These are phyloP conservation scores for Collybia sp. DNA, from an alignment of 768 basidiomycete genomes.

Conservation along the genomic window DNA sequence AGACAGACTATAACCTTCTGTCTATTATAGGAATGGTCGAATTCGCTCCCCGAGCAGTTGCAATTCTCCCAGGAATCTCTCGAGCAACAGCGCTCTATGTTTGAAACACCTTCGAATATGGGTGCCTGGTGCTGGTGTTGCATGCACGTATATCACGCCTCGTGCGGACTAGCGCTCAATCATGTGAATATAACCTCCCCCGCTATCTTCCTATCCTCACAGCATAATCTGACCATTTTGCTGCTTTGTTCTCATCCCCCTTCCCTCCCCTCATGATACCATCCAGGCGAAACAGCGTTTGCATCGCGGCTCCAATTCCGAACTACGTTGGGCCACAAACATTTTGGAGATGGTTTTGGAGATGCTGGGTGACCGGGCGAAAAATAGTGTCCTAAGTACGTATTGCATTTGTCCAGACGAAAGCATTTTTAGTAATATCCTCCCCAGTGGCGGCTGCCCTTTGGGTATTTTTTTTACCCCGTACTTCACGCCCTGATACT, in stretches of 20 bases:
- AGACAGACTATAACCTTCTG: conserved; percentile 29
- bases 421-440: conserved; percentile 5
- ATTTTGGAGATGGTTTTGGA: conserved; percentile 39
- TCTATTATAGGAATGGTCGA: conserved; percentile 37
- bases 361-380: conserved; percentile 45
- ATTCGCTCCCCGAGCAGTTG: conserved; percentile 65
- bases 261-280: conserved; percentile 1
- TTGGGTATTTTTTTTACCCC: conserved; percentile 43
- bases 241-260: conserved; percentile 3
- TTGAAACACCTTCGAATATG: conserved; percentile 73
- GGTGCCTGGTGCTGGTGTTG: conserved; percentile 80
- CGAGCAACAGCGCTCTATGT: conserved; percentile 66
- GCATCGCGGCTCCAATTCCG: conserved; percentile 29
- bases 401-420: conserved; percentile 6
- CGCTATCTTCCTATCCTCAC: neutral
- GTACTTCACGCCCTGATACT: conserved; percentile 4
- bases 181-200: conserved; percentile 40
- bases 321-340: conserved; percentile 38
- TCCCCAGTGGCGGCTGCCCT: conserved; percentile 53
- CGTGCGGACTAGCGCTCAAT: conserved; percentile 58
- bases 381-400: conserved; percentile 41
- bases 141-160: conserved; percentile 72
- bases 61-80: conserved; percentile 68
- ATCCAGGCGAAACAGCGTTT: conserved; percentile 34
- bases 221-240: conserved; percentile 1